A percentile compares a stretch with the other conserved stretches of the same genome.
Evolutionary conservation across 2,329 filamentous ascomycete species (phyloP).

Genomic region (Thelonectria rubi): DNA sequence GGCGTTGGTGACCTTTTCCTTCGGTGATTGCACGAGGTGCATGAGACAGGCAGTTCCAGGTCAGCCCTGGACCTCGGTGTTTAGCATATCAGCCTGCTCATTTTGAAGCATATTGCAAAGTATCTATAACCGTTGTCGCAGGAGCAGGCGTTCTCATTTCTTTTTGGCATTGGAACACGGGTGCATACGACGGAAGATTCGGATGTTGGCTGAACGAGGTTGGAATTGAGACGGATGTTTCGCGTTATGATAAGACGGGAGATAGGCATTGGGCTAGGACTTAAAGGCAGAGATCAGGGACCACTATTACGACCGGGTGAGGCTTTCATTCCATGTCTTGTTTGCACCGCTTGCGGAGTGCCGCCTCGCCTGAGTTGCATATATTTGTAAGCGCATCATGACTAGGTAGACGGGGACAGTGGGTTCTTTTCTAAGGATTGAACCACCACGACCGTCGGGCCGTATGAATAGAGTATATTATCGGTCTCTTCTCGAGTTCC

Average conservation of each 20-base stretch:
- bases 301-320: constrained; percentile 8
- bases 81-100: constrained; percentile 23
- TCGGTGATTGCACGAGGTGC: constrained; percentile 44
- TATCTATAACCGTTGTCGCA: constrained; percentile 25
- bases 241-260: constrained; percentile 15
- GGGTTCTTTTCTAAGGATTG: too few relatives aligned
- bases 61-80: constrained; percentile 20
- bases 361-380: background rate
- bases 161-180: constrained; percentile 18
- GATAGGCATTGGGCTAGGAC: constrained; percentile 22
- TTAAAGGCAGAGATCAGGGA: constrained; percentile 12
- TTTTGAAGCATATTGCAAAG: constrained; percentile 18
- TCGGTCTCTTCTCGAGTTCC: too few relatives aligned
- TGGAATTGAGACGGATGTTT: constrained; percentile 14
- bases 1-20: constrained; percentile 72
- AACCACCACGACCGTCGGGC: too few relatives aligned
- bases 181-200: constrained; percentile 22
- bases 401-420: background rate
- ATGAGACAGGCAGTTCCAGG: constrained; percentile 13
- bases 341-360: background rate
- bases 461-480: too few relatives aligned
- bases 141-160: constrained; percentile 23
- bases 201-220: constrained; percentile 22
- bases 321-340: constrained; percentile 19
- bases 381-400: background rate